Evolutionary conservation across 179 eudicot species (phyloP).

Genomic region (Silene noctiflora): DNA sequence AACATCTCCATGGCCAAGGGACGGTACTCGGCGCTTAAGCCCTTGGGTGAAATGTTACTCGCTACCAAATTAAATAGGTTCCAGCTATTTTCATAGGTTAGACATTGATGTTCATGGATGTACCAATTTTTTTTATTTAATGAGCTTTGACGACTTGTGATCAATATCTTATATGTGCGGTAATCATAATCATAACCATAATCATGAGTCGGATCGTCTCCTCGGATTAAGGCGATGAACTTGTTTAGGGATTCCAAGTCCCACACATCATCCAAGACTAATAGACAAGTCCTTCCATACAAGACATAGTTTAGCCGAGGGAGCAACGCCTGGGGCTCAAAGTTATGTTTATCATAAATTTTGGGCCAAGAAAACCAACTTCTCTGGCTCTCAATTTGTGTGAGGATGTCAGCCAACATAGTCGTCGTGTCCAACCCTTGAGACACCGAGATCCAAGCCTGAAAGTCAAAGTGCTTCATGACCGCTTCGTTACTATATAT

Average conservation of each 20-base stretch:
- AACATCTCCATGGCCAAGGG: constrained; percentile 23
- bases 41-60: neutral
- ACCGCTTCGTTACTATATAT: constrained; percentile 7
- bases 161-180: neutral
- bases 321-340: neutral
- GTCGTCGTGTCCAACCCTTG: neutral
- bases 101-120: constrained; percentile 9
- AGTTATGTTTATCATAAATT: neutral
- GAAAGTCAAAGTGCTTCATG: constrained; percentile 18
- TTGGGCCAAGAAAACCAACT: neutral
- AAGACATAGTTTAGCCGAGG: constrained; percentile 4
- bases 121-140: neutral
- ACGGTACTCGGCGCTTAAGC: neutral
- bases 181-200: neutral
- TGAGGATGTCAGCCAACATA: constrained; percentile 17
- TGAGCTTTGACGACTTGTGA: constrained; percentile 23
- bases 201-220: neutral
- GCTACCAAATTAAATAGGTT: constrained; percentile 17
- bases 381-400: constrained; percentile 1
- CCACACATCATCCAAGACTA: constrained; percentile 37
- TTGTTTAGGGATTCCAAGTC: neutral
- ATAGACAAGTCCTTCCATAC: constrained; percentile 11
- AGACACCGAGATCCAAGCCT: constrained; percentile 28
- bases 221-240: neutral
- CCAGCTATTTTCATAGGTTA: constrained; percentile 26